Evolutionary conservation across 108 stramenopile species (phyloP), one percentile per base, ranked within the genome.

Genomic region (Skeletonema potamos): DNA sequence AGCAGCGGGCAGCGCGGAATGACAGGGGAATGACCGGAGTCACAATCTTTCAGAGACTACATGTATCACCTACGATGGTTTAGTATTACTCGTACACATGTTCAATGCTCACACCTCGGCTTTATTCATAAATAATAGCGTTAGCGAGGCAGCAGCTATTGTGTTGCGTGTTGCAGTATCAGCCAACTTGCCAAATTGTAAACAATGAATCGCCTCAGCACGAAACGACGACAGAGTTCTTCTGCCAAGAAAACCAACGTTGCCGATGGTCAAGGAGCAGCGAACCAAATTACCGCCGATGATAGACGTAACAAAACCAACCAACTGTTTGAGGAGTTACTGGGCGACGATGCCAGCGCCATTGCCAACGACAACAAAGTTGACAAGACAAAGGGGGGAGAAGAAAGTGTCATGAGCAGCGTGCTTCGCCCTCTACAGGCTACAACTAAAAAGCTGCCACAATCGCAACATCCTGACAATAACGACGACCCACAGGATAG

Each of bases 321-420:
- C 32, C 43, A 34, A 1, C 22, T 74, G 17, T 67, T 74, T 32
- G 30, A 67, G 27, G 74, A 74, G 61, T 61, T 74, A 27, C 58
- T 74, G 13, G 74, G 74, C 30, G 65, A 66, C 17, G 37, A 60
- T 33, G 65, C 66, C 65, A 54, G 48, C 20, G 66, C 74, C 43
- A 66, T 74, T 7, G 67, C 48, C 55, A 11, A 48, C 43, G 43
- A 65, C 26, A 34, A 55, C 65, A 15, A 30, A 20, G 44, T n/a
- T n/a, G n/a, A 24, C 2, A 55, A 20, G 68, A 70, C 64, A 64
- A 69, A 15, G 67, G 29, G 29, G 29, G 39, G 32, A 51, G 58
- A 59, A n/a, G 58, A 59, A 2, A 59, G 70, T 13, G 56, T 57
- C 1, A 72, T 78, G 77, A 78, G 77, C 58, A 72, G 66, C 22